Conservation (phyloP, 495 filamentous ascomycete species). For the Penicillium malachiteum region DNA sequence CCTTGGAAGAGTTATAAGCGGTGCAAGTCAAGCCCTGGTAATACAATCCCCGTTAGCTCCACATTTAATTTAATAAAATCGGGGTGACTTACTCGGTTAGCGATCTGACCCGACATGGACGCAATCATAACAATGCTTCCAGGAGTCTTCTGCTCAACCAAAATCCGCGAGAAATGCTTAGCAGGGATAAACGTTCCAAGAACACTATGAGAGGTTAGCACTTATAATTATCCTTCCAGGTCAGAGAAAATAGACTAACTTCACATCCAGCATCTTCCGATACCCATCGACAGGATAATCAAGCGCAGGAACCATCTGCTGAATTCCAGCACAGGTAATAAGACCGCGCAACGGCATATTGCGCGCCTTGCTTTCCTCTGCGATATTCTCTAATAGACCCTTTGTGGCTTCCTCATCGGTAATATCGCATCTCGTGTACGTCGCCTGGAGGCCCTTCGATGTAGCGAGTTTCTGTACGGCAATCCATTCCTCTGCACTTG, state of each 20-base stretch:
- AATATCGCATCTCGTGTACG: slow-evolving; percentile 56
- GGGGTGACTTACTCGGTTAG: slow-evolving; percentile 50
- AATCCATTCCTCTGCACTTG: slow-evolving; percentile 39
- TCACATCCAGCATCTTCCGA: slow-evolving; percentile 66
- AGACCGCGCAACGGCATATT: slow-evolving; percentile 63
- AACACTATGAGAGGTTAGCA: slow-evolving; percentile 31
- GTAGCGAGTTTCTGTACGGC: slow-evolving; percentile 50
- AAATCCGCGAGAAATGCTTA: slow-evolving; percentile 66
- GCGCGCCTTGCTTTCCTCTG: slow-evolving; percentile 50
- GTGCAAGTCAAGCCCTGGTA: slow-evolving; percentile 55
- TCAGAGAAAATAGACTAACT: slow-evolving; percentile 28
- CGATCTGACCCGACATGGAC: slow-evolving; percentile 76
- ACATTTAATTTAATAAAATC: neutral
- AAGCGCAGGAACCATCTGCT: slow-evolving; percentile 59
- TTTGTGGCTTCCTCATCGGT: slow-evolving; percentile 48
- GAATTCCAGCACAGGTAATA: slow-evolving; percentile 83
- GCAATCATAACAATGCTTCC: slow-evolving; percentile 73
- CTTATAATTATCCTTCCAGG: neutral
- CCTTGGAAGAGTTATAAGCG: slow-evolving; percentile 68
- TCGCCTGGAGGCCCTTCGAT: slow-evolving; percentile 41
- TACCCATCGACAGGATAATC: slow-evolving; percentile 63
- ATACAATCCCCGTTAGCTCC: neutral
- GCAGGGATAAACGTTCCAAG: slow-evolving; percentile 72
- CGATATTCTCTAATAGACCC: slow-evolving; percentile 26
- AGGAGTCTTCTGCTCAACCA: slow-evolving; percentile 50